A percentile compares a stretch with the other conserved stretches of the same genome.
These are phyloP conservation scores for Clavispora vitiphila DNA, from an alignment of 805 yeast species.

Conservation along the genomic window DNA sequence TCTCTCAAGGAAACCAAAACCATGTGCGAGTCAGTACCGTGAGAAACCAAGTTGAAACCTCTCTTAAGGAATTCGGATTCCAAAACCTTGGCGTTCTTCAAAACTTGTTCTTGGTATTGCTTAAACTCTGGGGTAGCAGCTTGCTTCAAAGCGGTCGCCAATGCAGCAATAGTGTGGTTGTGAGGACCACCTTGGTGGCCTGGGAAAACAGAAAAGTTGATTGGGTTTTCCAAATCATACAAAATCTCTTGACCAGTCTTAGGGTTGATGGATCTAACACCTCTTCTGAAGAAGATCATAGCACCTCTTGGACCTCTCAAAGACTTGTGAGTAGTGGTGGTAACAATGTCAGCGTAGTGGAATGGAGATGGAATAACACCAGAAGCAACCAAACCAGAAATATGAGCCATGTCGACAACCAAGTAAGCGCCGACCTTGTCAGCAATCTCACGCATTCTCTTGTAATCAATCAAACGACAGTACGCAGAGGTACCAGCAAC, in stretches of 20 bases:
- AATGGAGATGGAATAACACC: conserved; percentile 95
- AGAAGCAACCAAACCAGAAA: conserved; percentile 92
- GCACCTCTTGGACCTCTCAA: conserved; percentile 99
- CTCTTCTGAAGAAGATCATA: conserved; percentile 97
- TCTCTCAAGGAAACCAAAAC: conserved; percentile 85
- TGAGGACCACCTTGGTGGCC: conserved; percentile 99
- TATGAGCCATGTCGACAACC: conserved; percentile 97
- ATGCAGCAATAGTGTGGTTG: conserved; percentile 96
- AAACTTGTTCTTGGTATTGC: conserved; percentile 83
- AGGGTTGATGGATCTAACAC: conserved; percentile 73
- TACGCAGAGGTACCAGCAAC: conserved; percentile 99
- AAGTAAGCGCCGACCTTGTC: conserved; percentile 96
- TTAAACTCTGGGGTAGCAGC: conserved; percentile 86
- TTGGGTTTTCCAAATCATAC: conserved; percentile 90
- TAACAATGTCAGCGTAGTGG: conserved; percentile 94
- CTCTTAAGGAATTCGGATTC: conserved; percentile 66
- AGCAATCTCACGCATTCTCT: conserved; percentile 93
- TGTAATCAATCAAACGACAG: conserved; percentile 94
- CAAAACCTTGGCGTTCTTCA: conserved; percentile 81
- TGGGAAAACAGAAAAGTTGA: conserved; percentile 98
- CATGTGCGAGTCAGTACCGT: conserved; percentile 97
- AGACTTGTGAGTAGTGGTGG: conserved; percentile 98
- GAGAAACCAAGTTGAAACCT: conserved; percentile 81
- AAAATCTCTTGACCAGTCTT: conserved; percentile 89
- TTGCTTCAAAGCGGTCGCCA: conserved; percentile 95